phyloP scores from a whole-genome alignment of 2,329 filamentous ascomycete species.

The Neopestalotiopsis rosae region DNA sequence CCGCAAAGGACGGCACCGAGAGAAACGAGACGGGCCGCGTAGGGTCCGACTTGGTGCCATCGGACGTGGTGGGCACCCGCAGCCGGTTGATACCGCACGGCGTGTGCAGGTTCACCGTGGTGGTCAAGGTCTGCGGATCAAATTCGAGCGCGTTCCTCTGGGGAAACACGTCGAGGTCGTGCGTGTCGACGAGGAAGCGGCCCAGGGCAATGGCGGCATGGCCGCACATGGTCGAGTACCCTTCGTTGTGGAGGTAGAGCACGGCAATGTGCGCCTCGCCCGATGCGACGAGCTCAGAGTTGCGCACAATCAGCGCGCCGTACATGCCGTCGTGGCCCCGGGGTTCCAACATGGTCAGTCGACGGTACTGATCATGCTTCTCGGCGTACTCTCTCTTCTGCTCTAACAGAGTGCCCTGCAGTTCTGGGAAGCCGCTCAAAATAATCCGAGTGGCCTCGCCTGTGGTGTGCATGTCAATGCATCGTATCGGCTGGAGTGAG shows the following conservation, averaged over 20 bases:
- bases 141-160: background rate
- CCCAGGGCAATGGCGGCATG: constrained; percentile 6
- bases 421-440: background rate
- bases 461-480: constrained; percentile 5
- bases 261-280: constrained; percentile 6
- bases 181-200: constrained; percentile 4
- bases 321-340: constrained; percentile 6
- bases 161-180: background rate
- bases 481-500: background rate
- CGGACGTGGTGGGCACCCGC: background rate
- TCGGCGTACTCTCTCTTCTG: background rate
- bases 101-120: background rate
- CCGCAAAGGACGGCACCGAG: constrained; percentile 1
- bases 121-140: background rate
- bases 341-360: constrained; percentile 1
- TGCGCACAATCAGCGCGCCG: constrained; percentile 2
- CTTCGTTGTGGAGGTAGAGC: constrained; percentile 8
- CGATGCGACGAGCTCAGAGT: background rate
- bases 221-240: constrained; percentile 1
- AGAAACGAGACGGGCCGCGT: background rate
- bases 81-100: constrained; percentile 4
- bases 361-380: constrained; percentile 4
- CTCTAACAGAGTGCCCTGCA: background rate
- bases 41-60: constrained; percentile 2
- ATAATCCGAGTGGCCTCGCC: constrained; percentile 9